Evolutionary conservation across 2,329 filamentous ascomycete species (phyloP).

Genomic region (Talaromyces amestolkiae): DNA sequence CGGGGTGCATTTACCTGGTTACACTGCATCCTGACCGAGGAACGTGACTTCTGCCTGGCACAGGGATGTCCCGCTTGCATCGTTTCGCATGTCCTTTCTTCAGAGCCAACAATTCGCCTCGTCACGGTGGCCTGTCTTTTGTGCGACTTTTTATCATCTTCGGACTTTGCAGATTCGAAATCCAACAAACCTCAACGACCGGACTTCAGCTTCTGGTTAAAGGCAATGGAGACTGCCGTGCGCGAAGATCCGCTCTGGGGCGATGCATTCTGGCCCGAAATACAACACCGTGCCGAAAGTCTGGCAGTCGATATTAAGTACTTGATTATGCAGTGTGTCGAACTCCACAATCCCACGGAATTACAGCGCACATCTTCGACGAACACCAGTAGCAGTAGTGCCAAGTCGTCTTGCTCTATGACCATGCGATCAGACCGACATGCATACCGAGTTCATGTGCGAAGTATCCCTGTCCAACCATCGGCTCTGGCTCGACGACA

Average conservation of each 20-base stretch:
- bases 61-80: slow-evolving; percentile 54
- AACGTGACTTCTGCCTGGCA: slow-evolving; percentile 58
- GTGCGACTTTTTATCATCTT: slow-evolving; percentile 34
- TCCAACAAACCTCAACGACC: slow-evolving; percentile 22
- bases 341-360: slow-evolving; percentile 28
- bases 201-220: slow-evolving; percentile 40
- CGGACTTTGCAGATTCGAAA: slow-evolving; percentile 24
- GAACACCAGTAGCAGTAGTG: slow-evolving; percentile 18
- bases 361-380: slow-evolving; percentile 12
- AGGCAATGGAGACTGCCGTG: slow-evolving; percentile 39
- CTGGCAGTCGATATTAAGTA: slow-evolving; percentile 41
- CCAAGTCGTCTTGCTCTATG: slow-evolving; percentile 24
- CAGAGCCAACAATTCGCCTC: slow-evolving; percentile 46
- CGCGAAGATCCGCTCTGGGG: slow-evolving; percentile 47
- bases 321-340: slow-evolving; percentile 40
- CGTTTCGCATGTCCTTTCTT: slow-evolving; percentile 43
- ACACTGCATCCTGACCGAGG: slow-evolving; percentile 57
- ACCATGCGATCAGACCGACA: slow-evolving; percentile 23
- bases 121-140: slow-evolving; percentile 43
- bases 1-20: slow-evolving; percentile 59
- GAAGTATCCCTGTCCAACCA: slow-evolving; percentile 28
- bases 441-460: slow-evolving; percentile 24
- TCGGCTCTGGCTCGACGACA: slow-evolving; percentile 35
- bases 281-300: slow-evolving; percentile 39
- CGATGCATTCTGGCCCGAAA: slow-evolving; percentile 41